phyloP scores from a whole-genome alignment of 768 basidiomycete genomes.

The Leucogyrophana mollusca region DNA sequence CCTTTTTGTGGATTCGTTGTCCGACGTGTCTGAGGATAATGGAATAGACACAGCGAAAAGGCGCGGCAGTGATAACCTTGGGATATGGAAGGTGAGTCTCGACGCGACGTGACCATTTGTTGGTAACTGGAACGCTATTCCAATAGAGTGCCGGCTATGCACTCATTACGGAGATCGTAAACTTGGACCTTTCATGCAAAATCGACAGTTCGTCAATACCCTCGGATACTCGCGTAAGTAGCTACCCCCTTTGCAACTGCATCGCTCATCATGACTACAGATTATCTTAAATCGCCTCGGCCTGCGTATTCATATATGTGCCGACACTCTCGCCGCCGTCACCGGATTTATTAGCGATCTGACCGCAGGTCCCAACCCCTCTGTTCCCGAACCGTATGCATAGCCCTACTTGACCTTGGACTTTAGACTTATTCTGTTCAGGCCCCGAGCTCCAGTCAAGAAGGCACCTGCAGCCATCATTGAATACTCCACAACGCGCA shows the following conservation, averaged over 20 bases:
- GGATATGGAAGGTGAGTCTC: conserved; percentile 68
- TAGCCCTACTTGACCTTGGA: neutral
- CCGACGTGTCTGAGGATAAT: conserved; percentile 20
- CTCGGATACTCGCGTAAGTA: conserved; percentile 38
- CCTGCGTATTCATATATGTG: conserved; percentile 69
- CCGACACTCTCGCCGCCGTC: conserved; percentile 68
- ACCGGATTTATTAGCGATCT: conserved; percentile 55
- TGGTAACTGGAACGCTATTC: neutral
- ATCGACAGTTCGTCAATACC: conserved; percentile 23
- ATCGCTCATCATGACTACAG: conserved; percentile 32
- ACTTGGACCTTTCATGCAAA: conserved; percentile 45
- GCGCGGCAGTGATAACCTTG: conserved; percentile 32
- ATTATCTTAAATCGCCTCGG: conserved; percentile 51
- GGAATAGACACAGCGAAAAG: conserved; percentile 16
- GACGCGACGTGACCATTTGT: no score
- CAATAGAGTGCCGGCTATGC: conserved; percentile 66
- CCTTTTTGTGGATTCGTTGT: conserved; percentile 55
- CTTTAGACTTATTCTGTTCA: neutral
- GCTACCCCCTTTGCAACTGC: neutral
- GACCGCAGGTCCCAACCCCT: conserved; percentile 38
- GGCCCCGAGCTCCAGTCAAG: conserved; percentile 5
- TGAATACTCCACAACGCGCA: conserved; percentile 6
- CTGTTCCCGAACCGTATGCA: conserved; percentile 24
- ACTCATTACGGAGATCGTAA: conserved; percentile 55
- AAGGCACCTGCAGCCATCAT: conserved; percentile 1